These are phyloP conservation scores for Spathaspora passalidarum DNA, from an alignment of 805 yeast species.

Conservation along the genomic window DNA sequence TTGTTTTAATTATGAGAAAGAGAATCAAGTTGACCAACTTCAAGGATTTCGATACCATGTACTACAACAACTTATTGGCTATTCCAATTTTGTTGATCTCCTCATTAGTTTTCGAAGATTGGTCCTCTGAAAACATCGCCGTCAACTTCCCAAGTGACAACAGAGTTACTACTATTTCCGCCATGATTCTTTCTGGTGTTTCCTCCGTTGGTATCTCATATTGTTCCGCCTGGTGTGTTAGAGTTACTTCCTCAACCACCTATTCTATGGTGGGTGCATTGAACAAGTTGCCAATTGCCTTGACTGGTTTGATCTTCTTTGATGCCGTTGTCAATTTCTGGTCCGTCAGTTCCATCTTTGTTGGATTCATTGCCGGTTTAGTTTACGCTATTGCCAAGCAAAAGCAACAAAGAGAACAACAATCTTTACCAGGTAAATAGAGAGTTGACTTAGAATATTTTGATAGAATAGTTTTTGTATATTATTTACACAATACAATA, in stretches of 20 bases:
- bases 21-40: slow-evolving; percentile 96
- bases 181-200: slow-evolving; percentile 90
- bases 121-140: slow-evolving; percentile 79
- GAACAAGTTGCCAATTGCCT: slow-evolving; percentile 95
- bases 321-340: slow-evolving; percentile 93
- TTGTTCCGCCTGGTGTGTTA: slow-evolving; percentile 99
- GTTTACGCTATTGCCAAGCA: slow-evolving; percentile 95
- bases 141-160: slow-evolving; percentile 74
- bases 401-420: slow-evolving; percentile 62
- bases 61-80: slow-evolving; percentile 91
- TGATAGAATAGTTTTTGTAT: background rate
- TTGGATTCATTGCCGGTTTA: slow-evolving; percentile 94
- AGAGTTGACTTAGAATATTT: background rate
- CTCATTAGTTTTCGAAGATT: slow-evolving; percentile 83
- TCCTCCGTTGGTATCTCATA: slow-evolving; percentile 96
- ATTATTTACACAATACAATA: background rate
- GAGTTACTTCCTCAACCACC: slow-evolving; percentile 97
- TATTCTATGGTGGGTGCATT: slow-evolving; percentile 99
- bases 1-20: slow-evolving; percentile 93
- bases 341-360: slow-evolving; percentile 83
- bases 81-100: slow-evolving; percentile 80
- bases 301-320: slow-evolving; percentile 91
- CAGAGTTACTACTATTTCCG: slow-evolving; percentile 65
- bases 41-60: slow-evolving; percentile 97
- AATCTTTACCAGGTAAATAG: slow-evolving; percentile 25